phyloP scores from a whole-genome alignment of 139 green algal species.

The Ettlia oleoabundans region DNA sequence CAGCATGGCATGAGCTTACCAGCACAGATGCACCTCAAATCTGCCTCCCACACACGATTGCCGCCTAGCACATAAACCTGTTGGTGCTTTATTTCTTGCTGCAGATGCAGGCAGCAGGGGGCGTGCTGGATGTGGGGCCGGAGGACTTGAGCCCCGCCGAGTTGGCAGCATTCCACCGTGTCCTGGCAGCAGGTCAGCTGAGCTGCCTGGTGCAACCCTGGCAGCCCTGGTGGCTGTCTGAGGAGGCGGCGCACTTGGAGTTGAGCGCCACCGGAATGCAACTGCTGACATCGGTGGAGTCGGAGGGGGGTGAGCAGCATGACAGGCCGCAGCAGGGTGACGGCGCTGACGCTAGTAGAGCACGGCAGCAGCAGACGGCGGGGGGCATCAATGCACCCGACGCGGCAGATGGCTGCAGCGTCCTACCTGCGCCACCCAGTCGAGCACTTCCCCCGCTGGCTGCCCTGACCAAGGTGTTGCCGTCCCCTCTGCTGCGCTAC shows the following conservation, averaged over 20 bases:
- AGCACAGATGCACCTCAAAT: no score
- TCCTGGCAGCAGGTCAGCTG: conserved; percentile 37
- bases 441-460: conserved; percentile 48
- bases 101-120: conserved; percentile 15
- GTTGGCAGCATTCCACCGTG: conserved; percentile 49
- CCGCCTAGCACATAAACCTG: no score
- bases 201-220: conserved; percentile 44
- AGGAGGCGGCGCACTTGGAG: conserved; percentile 45
- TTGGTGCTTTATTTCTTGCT: neutral
- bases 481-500: conserved; percentile 63
- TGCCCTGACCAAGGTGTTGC: conserved; percentile 40
- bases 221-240: conserved; percentile 64
- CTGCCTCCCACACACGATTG: no score
- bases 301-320: neutral
- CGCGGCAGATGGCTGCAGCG: neutral
- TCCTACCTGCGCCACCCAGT: conserved; percentile 40
- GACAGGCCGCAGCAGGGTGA: neutral
- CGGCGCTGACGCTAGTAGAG: no score
- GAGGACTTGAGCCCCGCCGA: conserved; percentile 59
- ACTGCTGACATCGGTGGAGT: conserved; percentile 14
- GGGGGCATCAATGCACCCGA: neutral
- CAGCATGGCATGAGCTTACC: no score
- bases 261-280: conserved; percentile 44
- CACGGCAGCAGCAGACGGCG: neutral
- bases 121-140: conserved; percentile 37